A percentile compares a stretch with the other conserved stretches of the same genome.
Evolutionary conservation across 345 rosid species (phyloP).

Genomic region (Eucalyptus decipiens): DNA sequence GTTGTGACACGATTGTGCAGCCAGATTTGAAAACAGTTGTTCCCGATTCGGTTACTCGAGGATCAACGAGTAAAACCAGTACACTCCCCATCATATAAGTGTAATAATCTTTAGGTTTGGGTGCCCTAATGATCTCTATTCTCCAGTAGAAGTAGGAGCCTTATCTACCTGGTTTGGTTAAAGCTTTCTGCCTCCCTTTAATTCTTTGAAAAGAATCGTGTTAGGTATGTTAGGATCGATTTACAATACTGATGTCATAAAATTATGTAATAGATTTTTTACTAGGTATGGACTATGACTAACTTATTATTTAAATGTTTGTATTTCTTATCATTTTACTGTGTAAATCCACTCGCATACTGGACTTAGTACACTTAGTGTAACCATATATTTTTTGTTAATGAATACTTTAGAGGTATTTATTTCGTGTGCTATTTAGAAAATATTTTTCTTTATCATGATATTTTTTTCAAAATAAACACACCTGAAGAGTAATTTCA

Average conservation of each 20-base stretch:
- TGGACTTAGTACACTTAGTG: background rate
- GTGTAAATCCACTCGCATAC: background rate
- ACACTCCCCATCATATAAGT: background rate
- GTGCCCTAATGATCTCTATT: background rate
- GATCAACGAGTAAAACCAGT: background rate
- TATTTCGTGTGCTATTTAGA: background rate
- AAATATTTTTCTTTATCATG: background rate
- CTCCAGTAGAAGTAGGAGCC: background rate
- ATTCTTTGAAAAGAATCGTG: background rate
- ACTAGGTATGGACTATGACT: background rate
- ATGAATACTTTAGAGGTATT: background rate
- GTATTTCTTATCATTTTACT: background rate
- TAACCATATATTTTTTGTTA: background rate
- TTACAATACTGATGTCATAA: background rate
- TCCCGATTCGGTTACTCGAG: background rate
- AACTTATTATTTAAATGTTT: background rate
- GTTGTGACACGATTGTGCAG: background rate
- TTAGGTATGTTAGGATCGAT: background rate
- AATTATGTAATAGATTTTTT: background rate
- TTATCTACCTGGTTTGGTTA: background rate
- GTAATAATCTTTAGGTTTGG: background rate
- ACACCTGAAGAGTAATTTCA: background rate
- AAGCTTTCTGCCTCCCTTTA: background rate
- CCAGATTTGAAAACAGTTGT: background rate
- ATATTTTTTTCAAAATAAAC: background rate